These are phyloP conservation scores for Amylostereum areolatum DNA, from an alignment of 1,284 basidiomycete species.

Conservation along the genomic window DNA sequence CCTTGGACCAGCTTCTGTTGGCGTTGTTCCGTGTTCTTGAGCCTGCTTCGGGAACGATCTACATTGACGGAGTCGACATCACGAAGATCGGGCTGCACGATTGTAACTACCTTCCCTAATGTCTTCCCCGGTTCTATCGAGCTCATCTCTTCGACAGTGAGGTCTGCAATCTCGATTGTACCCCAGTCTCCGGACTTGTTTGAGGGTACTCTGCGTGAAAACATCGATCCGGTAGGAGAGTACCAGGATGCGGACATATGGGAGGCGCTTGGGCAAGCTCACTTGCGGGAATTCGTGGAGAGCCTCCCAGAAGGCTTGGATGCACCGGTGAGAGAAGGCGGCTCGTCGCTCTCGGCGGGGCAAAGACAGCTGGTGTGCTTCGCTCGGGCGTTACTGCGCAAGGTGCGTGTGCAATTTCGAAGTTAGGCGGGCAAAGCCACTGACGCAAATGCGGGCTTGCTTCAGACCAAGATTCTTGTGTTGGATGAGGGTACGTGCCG, in stretches of 20 bases:
- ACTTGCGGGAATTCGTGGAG: constrained; percentile 69
- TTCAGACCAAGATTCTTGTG: constrained; percentile 76
- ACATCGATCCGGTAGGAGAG: constrained; percentile 73
- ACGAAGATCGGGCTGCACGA: constrained; percentile 80
- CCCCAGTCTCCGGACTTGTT: constrained; percentile 83
- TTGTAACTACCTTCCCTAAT: constrained; percentile 32
- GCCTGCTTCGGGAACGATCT: constrained; percentile 70
- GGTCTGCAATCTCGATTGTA: constrained; percentile 81
- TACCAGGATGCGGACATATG: constrained; percentile 79
- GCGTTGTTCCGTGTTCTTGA: constrained; percentile 83
- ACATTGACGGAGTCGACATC: constrained; percentile 83
- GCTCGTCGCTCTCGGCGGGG: constrained; percentile 77
- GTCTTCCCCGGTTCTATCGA: constrained; percentile 1
- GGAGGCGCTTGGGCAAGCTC: constrained; percentile 71
- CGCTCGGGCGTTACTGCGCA: constrained; percentile 70
- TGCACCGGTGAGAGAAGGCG: constrained; percentile 74
- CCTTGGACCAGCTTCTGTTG: constrained; percentile 41
- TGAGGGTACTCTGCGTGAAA: constrained; percentile 81
- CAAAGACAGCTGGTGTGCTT: constrained; percentile 85
- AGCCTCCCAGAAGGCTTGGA: constrained; percentile 70
- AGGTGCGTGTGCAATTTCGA: constrained; percentile 29
- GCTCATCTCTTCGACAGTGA: constrained; percentile 36
- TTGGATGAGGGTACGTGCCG: constrained; percentile 72
- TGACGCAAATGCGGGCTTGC: not conserved
- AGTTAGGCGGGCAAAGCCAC: constrained; percentile 1